Evolutionary conservation across 345 rosid genomes (phyloP).

Genomic region (Heritiera fomes): DNA sequence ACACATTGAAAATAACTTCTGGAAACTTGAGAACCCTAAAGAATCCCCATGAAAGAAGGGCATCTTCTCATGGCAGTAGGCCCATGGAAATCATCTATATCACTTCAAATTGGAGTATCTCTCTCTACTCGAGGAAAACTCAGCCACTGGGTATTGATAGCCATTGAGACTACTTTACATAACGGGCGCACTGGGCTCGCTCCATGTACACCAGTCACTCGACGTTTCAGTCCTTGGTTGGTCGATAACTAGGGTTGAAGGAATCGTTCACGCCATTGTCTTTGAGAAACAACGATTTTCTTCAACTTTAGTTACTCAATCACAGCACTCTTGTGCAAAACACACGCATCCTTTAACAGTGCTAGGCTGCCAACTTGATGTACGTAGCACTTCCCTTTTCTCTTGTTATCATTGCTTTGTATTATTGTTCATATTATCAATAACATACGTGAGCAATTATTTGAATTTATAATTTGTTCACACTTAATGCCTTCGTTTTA

Average conservation of each 20-base stretch:
- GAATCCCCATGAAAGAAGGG: conserved; percentile 24
- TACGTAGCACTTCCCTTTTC: neutral
- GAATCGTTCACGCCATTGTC: neutral
- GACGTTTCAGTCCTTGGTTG: conserved; percentile 50
- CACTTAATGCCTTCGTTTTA: too few relatives aligned
- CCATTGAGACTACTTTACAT: conserved; percentile 38
- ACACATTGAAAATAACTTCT: conserved; percentile 32
- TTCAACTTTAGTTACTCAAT: neutral
- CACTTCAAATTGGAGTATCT: conserved; percentile 47
- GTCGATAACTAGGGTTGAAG: conserved; percentile 32
- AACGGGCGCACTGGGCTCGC: conserved; percentile 5
- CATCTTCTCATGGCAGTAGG: conserved; percentile 20
- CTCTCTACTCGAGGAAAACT: neutral
- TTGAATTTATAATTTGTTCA: too few relatives aligned
- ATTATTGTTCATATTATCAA: too few relatives aligned
- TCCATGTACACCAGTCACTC: conserved; percentile 4
- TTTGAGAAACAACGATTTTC: neutral
- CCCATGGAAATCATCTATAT: conserved; percentile 49
- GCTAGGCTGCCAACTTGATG: conserved; percentile 13
- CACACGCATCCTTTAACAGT: neutral
- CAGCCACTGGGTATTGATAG: conserved; percentile 34
- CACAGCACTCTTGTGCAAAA: neutral
- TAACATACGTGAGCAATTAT: too few relatives aligned
- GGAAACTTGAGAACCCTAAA: conserved; percentile 24
- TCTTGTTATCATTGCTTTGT: neutral